Evolutionary conservation across 768 basidiomycete genomes (phyloP).

Genomic region (Tephrocybe rancida): DNA sequence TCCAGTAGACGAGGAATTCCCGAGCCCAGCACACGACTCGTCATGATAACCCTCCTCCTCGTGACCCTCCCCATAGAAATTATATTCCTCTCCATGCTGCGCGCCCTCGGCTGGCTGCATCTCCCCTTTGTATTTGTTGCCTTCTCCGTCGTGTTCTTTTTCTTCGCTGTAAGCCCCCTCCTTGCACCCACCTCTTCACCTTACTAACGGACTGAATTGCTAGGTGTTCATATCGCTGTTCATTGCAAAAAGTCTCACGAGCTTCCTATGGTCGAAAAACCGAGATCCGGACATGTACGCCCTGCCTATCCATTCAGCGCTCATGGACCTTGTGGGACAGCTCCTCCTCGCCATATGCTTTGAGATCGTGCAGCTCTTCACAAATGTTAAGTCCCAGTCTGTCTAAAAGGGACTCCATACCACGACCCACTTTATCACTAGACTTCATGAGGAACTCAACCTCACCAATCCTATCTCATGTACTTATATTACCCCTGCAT

Average conservation of each 20-base stretch:
- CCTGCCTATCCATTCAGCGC: constrained; percentile 87
- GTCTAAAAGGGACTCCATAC: background rate
- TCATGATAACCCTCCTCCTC: constrained; percentile 68
- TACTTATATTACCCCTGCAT: background rate
- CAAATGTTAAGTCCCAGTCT: background rate
- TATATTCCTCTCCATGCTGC: constrained; percentile 69
- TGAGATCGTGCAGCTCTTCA: constrained; percentile 55
- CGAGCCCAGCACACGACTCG: constrained; percentile 50
- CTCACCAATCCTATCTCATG: background rate
- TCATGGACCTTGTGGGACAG: constrained; percentile 87
- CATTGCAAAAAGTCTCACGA: constrained; percentile 67
- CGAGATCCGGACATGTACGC: constrained; percentile 93
- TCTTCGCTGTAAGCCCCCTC: constrained; percentile 63
- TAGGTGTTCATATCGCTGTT: constrained; percentile 74
- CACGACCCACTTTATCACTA: background rate
- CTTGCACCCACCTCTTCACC: background rate
- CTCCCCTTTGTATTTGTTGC: constrained; percentile 70
- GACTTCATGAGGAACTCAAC: background rate
- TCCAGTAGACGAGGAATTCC: constrained; percentile 17
- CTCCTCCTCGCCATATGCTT: constrained; percentile 78
- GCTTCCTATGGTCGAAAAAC: constrained; percentile 74
- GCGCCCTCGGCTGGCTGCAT: constrained; percentile 75
- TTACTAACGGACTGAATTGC: constrained; percentile 5
- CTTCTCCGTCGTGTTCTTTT: constrained; percentile 72
- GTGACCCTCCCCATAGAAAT: constrained; percentile 84